Evolutionary conservation across 306 rosid genomes (phyloP).

Genomic region (Luffa acutangula): DNA sequence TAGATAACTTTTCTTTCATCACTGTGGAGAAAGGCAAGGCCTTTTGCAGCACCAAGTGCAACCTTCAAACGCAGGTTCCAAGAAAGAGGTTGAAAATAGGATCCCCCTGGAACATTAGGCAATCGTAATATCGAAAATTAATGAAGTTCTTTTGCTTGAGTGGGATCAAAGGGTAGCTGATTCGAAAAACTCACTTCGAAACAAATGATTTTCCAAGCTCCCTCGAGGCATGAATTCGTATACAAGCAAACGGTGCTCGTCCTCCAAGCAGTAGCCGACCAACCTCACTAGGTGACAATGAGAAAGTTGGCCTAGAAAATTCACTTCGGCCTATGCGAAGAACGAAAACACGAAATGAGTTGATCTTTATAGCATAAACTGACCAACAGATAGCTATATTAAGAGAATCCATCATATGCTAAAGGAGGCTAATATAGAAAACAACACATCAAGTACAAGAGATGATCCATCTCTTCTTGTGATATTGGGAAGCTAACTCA

Average conservation of each 20-base stretch:
- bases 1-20: constrained; percentile 47
- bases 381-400: background rate
- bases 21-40: constrained; percentile 56
- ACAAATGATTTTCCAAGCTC: constrained; percentile 66
- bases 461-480: background rate
- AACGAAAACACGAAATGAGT: background rate
- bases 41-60: constrained; percentile 66
- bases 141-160: background rate
- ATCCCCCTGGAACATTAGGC: constrained; percentile 34
- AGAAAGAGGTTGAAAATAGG: constrained; percentile 60
- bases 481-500: constrained; percentile 21
- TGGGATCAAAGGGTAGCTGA: background rate
- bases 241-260: constrained; percentile 50
- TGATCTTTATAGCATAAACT: background rate
- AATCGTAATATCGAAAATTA: background rate
- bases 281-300: constrained; percentile 57
- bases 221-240: constrained; percentile 71
- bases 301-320: constrained; percentile 55
- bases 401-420: background rate
- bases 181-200: constrained; percentile 39
- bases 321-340: constrained; percentile 40
- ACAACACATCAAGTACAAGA: background rate
- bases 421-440: background rate
- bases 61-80: constrained; percentile 63
- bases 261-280: constrained; percentile 57